Conservation (phyloP, 768 basidiomycete species). For the Tricholoma furcatifolium region DNA sequence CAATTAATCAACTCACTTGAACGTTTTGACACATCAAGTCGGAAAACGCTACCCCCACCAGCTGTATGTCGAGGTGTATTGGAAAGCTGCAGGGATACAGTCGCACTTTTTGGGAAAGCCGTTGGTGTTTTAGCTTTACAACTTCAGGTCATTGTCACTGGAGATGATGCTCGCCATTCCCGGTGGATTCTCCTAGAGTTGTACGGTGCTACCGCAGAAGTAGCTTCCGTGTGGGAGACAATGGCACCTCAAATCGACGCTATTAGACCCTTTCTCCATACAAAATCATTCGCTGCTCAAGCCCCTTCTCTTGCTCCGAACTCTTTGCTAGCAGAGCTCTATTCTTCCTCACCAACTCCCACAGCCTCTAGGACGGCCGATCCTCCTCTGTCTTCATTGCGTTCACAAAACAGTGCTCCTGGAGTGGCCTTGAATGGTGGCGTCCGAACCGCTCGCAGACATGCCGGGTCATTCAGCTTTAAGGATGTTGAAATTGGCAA, state of each 20-base stretch:
- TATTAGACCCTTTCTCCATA: constrained; percentile 61
- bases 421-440: constrained; percentile 28
- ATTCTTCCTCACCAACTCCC: not conserved
- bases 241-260: constrained; percentile 71
- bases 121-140: constrained; percentile 80
- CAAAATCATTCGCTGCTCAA: constrained; percentile 24
- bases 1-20: constrained; percentile 87
- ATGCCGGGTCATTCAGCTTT: constrained; percentile 94
- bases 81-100: constrained; percentile 81
- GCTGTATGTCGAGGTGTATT: constrained; percentile 74
- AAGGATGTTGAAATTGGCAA: constrained; percentile 91
- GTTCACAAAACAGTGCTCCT: constrained; percentile 12
- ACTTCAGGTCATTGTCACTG: constrained; percentile 68
- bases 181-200: constrained; percentile 84
- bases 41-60: constrained; percentile 66
- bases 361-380: constrained; percentile 10
- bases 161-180: constrained; percentile 85
- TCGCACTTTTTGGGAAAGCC: constrained; percentile 85
- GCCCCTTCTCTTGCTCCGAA: constrained; percentile 17
- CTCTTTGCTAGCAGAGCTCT: not conserved
- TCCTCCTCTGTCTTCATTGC: constrained; percentile 17
- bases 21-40: constrained; percentile 82
- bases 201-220: constrained; percentile 87
- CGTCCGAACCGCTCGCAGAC: constrained; percentile 64
- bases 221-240: constrained; percentile 80